A percentile compares a stretch with the other conserved stretches of the same genome.
These are phyloP conservation scores for Talaromyces pinophilus DNA, from an alignment of 2,329 filamentous ascomycete species.

Conservation along the genomic window DNA sequence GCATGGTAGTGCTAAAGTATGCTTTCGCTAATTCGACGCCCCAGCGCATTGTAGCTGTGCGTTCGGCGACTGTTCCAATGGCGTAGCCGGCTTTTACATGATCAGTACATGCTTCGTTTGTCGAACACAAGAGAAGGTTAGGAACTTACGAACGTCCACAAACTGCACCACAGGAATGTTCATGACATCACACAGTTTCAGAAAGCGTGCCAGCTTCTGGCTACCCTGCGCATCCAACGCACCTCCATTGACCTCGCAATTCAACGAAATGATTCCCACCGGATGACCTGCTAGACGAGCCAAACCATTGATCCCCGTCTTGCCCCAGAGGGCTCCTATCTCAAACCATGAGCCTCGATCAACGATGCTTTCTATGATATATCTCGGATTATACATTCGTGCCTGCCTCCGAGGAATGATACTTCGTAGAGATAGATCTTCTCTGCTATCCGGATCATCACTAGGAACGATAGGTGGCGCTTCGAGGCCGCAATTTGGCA, in stretches of 20 bases:
- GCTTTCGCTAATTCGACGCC: slow-evolving; percentile 62
- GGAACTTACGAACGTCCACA: neutral
- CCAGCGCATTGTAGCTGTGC: slow-evolving; percentile 65
- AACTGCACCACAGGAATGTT: neutral
- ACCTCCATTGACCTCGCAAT: neutral
- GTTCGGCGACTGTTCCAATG: slow-evolving; percentile 64
- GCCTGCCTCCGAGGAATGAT: neutral
- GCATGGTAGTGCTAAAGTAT: slow-evolving; percentile 64
- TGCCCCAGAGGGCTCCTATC: neutral
- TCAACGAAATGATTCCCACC: neutral
- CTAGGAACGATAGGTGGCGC: neutral
- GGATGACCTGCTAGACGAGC: neutral
- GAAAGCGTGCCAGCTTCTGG: neutral
- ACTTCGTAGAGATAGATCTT: neutral
- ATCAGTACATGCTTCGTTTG: no score
- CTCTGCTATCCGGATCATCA: neutral
- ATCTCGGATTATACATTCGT: neutral
- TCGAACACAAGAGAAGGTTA: no score
- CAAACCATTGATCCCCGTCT: neutral
- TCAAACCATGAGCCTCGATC: neutral
- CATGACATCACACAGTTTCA: neutral
- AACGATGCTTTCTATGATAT: neutral
- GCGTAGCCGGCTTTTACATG: slow-evolving; percentile 55
- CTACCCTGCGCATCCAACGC: neutral
- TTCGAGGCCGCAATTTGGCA: neutral